Evolutionary conservation across 2,329 filamentous ascomycete genomes (phyloP), one percentile per base, ranked within the genome.

Genomic region (Ceratocystis papillata): DNA sequence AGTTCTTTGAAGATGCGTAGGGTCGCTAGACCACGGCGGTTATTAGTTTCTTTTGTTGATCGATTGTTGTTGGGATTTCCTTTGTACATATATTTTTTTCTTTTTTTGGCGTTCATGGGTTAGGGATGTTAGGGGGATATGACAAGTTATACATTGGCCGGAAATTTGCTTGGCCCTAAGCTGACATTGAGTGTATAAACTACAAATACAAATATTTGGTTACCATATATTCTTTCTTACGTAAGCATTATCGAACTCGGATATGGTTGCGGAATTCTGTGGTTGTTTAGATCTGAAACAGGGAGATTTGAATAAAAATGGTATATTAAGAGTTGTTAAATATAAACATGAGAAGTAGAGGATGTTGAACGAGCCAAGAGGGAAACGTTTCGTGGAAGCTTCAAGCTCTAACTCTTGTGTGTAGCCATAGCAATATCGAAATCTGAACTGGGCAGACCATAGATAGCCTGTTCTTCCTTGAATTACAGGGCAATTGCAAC

Each of bases 1-100:
- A 87, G 73, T 96, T 96, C 78, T 94, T 96, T 75, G 88, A 93
- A 75, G 89, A 89, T 70, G 84, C 84, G 69, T 70, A 64, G 60
- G 33, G 53, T 28, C 25, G 53, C 10, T 6, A 28, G 15, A 17
- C 62, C 10, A 17, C 5, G 61, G 61, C 30, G 20, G 30, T 25
- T 15, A 53, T 44, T 28, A 44, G 22, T 55, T 46, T 53, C 10
- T 22, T 55, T 57, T 55, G 50, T 57, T 22, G n/a, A 20, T 25
- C 5, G 8, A 12, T 30, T 22, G 22, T 57, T 33, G 15, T 17
- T 30, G 50, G 53, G 25, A 15, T 28, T 57, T 57, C 53, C 5
- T 57, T 28, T 33, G 53, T 57, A 57, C 22, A 28, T 57, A 57
- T 30, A 5, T 12, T 12, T 12, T 57, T 15, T 28, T 5, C 28